phyloP scores from a whole-genome alignment of 495 filamentous ascomycete genomes.

The Talaromyces stipitatus region DNA sequence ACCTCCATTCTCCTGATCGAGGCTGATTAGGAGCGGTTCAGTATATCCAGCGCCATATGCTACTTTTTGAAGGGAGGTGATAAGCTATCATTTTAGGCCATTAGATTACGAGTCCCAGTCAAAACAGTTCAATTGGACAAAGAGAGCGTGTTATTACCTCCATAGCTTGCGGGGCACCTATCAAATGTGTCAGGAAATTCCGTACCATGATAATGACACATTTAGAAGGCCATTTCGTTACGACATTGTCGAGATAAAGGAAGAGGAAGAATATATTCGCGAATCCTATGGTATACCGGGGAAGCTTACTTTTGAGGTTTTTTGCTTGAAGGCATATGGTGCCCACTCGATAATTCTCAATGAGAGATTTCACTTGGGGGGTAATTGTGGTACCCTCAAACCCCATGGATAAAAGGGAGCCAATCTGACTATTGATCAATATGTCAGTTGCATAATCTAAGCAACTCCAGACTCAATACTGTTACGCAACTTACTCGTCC shows the following conservation, averaged over 20 bases:
- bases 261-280: not conserved
- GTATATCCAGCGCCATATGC: constrained; percentile 1
- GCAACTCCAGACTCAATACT: not conserved
- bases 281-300: not conserved
- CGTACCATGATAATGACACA: not conserved
- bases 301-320: not conserved
- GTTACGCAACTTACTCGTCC: not conserved
- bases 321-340: not conserved
- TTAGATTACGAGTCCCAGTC: not conserved
- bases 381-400: constrained; percentile 6
- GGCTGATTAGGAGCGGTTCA: constrained; percentile 3
- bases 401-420: constrained; percentile 1
- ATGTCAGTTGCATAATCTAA: not conserved
- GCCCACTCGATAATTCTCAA: not conserved
- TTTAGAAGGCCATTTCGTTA: too few relatives aligned
- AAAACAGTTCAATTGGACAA: not conserved
- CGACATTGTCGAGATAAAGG: not conserved
- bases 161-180: constrained; percentile 1
- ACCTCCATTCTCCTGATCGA: constrained; percentile 5
- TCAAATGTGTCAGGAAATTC: not conserved
- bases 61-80: not conserved
- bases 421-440: not conserved
- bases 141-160: not conserved
- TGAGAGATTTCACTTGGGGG: constrained; percentile 3
- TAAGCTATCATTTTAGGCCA: not conserved